phyloP scores from a whole-genome alignment of 148 eudicot genomes.

The Camellia japonica region DNA sequence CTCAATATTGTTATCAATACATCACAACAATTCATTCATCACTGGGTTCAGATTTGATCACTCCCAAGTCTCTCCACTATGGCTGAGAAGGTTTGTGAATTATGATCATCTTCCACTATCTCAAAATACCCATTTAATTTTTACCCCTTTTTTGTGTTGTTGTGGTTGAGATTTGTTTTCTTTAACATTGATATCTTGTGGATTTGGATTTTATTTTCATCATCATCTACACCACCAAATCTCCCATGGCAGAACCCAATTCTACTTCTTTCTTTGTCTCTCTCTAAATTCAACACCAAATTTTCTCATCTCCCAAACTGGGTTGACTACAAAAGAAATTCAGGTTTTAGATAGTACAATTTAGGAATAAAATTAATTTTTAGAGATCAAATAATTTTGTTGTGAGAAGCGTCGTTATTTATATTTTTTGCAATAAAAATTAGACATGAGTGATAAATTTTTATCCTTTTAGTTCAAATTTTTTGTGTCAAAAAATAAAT shows the following conservation, averaged over 20 bases:
- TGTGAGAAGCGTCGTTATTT: too few relatives aligned
- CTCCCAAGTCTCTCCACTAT: background rate
- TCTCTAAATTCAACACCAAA: background rate
- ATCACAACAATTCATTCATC: background rate
- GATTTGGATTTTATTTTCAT: background rate
- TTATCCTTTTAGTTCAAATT: too few relatives aligned
- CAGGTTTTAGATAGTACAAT: too few relatives aligned
- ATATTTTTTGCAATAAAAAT: too few relatives aligned
- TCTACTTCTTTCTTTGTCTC: background rate
- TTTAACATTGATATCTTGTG: background rate
- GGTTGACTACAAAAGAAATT: background rate
- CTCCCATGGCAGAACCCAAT: too few relatives aligned
- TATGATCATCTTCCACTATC: too few relatives aligned
- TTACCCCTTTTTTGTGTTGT: background rate
- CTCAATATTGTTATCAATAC: background rate
- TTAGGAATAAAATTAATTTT: too few relatives aligned
- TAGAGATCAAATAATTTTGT: too few relatives aligned
- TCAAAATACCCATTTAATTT: too few relatives aligned
- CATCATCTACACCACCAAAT: background rate
- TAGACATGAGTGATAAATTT: too few relatives aligned
- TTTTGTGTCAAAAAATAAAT: too few relatives aligned
- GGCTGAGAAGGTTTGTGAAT: constrained; percentile 11
- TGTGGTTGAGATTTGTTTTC: background rate
- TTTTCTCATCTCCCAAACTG: background rate
- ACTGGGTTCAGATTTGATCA: constrained; percentile 3